Evolutionary conservation across 2,329 filamentous ascomycete species (phyloP).

Genomic region (Colletotrichum trifolii): DNA sequence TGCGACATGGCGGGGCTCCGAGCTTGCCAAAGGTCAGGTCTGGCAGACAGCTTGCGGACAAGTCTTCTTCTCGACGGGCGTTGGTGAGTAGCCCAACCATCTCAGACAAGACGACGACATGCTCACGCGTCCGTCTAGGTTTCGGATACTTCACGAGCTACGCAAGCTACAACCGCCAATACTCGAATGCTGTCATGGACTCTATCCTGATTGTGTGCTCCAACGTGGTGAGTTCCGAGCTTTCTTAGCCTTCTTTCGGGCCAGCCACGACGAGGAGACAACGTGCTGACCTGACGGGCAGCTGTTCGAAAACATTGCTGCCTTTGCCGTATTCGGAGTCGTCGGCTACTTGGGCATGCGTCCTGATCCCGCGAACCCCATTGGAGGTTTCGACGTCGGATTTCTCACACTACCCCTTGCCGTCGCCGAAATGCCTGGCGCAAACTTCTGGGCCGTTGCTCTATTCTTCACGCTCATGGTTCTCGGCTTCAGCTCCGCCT

Average conservation of each 20-base stretch:
- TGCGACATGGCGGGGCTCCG: conserved; percentile 58
- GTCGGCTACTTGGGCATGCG: conserved; percentile 57
- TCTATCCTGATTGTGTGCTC: conserved; percentile 65
- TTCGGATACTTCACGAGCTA: conserved; percentile 64
- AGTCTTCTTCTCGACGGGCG: conserved; percentile 36
- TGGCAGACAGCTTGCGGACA: conserved; percentile 72
- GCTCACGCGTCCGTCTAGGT: conserved; percentile 2
- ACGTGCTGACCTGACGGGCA: too few species aligned
- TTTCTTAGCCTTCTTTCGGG: too few species aligned
- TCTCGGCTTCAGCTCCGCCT: conserved; percentile 67
- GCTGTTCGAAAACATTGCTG: conserved; percentile 65
- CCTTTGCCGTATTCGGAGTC: conserved; percentile 64
- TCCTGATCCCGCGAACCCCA: conserved; percentile 49
- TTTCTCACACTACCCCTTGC: conserved; percentile 69
- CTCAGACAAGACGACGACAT: conserved; percentile 51
- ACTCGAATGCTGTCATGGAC: conserved; percentile 70
- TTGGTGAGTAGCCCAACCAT: conserved; percentile 57
- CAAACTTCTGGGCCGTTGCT: conserved; percentile 68
- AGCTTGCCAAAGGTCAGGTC: conserved; percentile 61
- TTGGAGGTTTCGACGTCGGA: conserved; percentile 67
- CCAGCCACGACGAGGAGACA: too few species aligned
- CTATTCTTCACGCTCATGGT: conserved; percentile 69
- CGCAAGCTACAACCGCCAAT: conserved; percentile 67
- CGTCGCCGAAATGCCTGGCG: conserved; percentile 65
- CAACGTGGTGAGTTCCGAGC: conserved; percentile 50